phyloP scores from a whole-genome alignment of 345 rosid species.

The Acer negundo region DNA sequence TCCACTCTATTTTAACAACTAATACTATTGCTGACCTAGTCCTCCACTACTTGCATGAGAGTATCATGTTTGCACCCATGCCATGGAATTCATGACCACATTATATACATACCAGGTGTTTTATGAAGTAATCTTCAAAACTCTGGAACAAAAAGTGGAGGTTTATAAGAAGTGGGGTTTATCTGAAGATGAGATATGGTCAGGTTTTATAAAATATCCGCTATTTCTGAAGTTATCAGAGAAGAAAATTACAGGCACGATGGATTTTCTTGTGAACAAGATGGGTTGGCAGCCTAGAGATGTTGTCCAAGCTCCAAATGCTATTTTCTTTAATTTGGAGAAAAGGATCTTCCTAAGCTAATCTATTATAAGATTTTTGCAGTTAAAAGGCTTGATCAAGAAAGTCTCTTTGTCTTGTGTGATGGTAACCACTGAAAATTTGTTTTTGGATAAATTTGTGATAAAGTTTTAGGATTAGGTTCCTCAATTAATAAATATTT shows the following conservation, averaged over 20 bases:
- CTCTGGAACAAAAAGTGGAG: slow-evolving; percentile 20
- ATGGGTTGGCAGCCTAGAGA: slow-evolving; percentile 23
- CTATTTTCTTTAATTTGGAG: slow-evolving; percentile 30
- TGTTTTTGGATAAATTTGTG: slow-evolving; percentile 9
- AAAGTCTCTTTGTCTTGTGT: background rate
- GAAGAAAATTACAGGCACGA: slow-evolving; percentile 18
- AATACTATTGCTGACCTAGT: too few species aligned
- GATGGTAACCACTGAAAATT: background rate
- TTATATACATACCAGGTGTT: background rate
- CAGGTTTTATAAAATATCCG: slow-evolving; percentile 33
- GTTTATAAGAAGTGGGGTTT: slow-evolving; percentile 32
- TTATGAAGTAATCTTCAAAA: background rate
- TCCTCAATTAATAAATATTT: slow-evolving; percentile 17
- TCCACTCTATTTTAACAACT: too few species aligned
- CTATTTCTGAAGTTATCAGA: slow-evolving; percentile 21
- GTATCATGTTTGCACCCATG: too few species aligned
- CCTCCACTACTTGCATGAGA: too few species aligned
- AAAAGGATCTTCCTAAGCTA: slow-evolving; percentile 32
- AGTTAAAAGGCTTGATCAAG: slow-evolving; percentile 16
- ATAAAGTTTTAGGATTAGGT: slow-evolving; percentile 1
- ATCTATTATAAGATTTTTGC: slow-evolving; percentile 25
- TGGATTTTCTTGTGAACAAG: slow-evolving; percentile 30
- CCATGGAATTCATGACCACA: too few species aligned
- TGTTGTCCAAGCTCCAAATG: slow-evolving; percentile 19
- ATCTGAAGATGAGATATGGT: slow-evolving; percentile 21